Percentiles rank a stretch among this genome's conserved stretches.
Conservation (phyloP, 805 yeast species). For the Cyberlindnera mississippiensis region DNA sequence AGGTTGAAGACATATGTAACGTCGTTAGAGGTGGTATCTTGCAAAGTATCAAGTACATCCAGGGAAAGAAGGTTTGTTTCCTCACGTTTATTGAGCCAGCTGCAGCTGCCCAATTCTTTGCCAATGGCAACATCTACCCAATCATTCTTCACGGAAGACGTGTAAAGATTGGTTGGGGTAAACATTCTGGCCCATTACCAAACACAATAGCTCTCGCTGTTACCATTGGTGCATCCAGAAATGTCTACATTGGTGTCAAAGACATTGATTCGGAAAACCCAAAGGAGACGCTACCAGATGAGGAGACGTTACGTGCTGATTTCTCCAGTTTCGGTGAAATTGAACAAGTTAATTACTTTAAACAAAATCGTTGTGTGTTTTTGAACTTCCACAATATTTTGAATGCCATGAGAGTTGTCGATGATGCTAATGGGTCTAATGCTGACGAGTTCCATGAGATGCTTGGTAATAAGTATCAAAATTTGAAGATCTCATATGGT, state of each 20-base stretch:
- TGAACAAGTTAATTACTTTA: constrained; percentile 72
- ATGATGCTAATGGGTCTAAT: constrained; percentile 43
- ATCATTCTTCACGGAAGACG: constrained; percentile 58
- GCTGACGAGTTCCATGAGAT: constrained; percentile 34
- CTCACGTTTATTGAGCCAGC: constrained; percentile 62
- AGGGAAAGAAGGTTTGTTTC: constrained; percentile 58
- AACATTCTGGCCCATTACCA: constrained; percentile 59
- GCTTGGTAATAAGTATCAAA: constrained; percentile 44
- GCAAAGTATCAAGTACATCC: constrained; percentile 50
- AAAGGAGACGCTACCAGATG: constrained; percentile 39
- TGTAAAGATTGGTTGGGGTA: constrained; percentile 67
- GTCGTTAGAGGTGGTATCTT: constrained; percentile 74
- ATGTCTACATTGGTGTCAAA: constrained; percentile 65
- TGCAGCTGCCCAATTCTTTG: constrained; percentile 63
- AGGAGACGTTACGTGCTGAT: constrained; percentile 50
- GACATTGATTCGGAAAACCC: constrained; percentile 31
- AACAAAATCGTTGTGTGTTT: constrained; percentile 70
- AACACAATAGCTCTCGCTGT: constrained; percentile 57
- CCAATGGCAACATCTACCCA: constrained; percentile 55
- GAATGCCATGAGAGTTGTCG: constrained; percentile 62
- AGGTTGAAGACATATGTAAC: constrained; percentile 71
- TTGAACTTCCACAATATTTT: constrained; percentile 62
- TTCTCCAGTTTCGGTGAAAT: constrained; percentile 63
- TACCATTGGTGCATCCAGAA: constrained; percentile 72
- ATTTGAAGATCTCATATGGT: constrained; percentile 62